Evolutionary conservation across 2,329 filamentous ascomycete species (phyloP).

Genomic region (Aspergillus costaricaensis): DNA sequence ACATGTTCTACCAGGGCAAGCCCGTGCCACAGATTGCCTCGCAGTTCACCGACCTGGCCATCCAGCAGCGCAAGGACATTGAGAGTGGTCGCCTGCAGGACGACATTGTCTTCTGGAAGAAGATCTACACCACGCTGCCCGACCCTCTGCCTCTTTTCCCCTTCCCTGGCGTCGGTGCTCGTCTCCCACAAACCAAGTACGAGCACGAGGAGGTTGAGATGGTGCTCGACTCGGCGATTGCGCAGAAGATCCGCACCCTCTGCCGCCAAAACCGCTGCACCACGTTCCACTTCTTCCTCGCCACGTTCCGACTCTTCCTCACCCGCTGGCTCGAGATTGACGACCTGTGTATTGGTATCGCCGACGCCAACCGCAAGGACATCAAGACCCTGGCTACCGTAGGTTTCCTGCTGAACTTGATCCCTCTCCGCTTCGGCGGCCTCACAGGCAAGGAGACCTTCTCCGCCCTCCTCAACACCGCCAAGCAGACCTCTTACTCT

Average conservation of each 20-base stretch:
- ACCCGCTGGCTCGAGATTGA: slow-evolving; percentile 37
- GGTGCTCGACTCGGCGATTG: neutral
- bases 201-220: neutral
- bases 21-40: too few relatives aligned
- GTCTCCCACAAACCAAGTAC: slow-evolving; percentile 24
- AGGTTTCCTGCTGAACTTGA: slow-evolving; percentile 40
- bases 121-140: slow-evolving; percentile 26
- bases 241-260: neutral
- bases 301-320: slow-evolving; percentile 44
- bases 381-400: slow-evolving; percentile 37
- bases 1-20: neutral
- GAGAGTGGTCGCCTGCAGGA: neutral
- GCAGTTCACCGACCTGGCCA: too few relatives aligned
- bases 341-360: slow-evolving; percentile 52
- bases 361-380: slow-evolving; percentile 48
- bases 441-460: neutral
- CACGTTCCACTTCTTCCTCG: slow-evolving; percentile 52
- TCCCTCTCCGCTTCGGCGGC: neutral
- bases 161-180: slow-evolving; percentile 24
- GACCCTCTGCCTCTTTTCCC: slow-evolving; percentile 38
- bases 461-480: neutral
- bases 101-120: slow-evolving; percentile 37
- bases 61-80: neutral
- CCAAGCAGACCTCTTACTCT: slow-evolving; percentile 28
- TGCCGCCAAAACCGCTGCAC: slow-evolving; percentile 29